phyloP scores from a whole-genome alignment of 2,329 filamentous ascomycete species.

The Stachybotrys chlorohalonatus region DNA sequence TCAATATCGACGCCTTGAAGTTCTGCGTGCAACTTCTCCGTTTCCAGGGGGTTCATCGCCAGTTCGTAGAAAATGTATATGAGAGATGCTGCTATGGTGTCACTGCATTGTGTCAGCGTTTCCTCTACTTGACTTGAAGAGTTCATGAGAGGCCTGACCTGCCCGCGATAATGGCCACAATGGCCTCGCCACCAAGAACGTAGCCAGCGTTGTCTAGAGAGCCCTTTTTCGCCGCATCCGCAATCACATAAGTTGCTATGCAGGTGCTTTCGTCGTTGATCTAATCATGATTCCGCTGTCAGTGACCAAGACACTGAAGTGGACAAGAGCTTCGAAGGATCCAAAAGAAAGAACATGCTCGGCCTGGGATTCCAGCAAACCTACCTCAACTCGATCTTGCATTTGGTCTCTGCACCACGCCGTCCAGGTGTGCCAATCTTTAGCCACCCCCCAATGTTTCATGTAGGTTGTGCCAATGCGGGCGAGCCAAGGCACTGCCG shows the following conservation, averaged over 20 bases:
- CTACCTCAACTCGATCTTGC: conserved; percentile 4
- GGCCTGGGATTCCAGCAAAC: not conserved
- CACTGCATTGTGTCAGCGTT: conserved; percentile 2
- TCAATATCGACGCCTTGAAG: conserved; percentile 7
- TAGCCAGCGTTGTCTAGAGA: no score
- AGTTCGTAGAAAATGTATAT: conserved; percentile 9
- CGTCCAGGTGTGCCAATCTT: conserved; percentile 12
- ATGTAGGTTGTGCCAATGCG: conserved; percentile 11
- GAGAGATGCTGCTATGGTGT: conserved; percentile 9
- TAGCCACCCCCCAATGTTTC: conserved; percentile 7
- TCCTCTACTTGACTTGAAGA: no score
- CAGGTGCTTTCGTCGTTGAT: no score
- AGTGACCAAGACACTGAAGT: no score
- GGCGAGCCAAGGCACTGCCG: conserved; percentile 16
- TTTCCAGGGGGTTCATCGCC: conserved; percentile 8
- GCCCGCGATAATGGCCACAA: conserved; percentile 9
- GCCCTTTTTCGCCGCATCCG: no score
- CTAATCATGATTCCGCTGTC: no score
- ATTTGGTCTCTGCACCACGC: conserved; percentile 12
- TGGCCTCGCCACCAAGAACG: no score
- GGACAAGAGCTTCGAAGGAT: not conserved
- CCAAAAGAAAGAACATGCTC: not conserved
- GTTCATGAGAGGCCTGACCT: conserved; percentile 4
- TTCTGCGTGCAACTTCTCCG: conserved; percentile 1
- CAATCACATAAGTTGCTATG: no score